Evolutionary conservation across 192 early-diverging fungal genomes (phyloP).

Genomic region (Spinellus fusiger): DNA sequence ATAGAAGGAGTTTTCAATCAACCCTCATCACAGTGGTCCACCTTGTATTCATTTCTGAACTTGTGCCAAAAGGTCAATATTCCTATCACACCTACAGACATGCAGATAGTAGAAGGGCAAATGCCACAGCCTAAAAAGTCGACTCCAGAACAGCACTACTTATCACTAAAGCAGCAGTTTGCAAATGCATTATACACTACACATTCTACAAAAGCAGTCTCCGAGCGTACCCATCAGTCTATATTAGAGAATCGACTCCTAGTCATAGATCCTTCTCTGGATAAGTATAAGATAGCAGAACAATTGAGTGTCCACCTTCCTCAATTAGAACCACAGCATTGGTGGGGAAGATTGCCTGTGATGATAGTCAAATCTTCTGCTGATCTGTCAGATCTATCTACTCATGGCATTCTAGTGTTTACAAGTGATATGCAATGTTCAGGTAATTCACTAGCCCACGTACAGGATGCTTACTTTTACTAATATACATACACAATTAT

Average conservation of each 20-base stretch:
- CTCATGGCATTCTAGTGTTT: background rate
- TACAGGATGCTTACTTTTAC: too few species aligned
- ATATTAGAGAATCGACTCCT: constrained; percentile 11
- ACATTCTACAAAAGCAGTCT: background rate
- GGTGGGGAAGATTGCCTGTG: constrained; percentile 25
- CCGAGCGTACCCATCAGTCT: background rate
- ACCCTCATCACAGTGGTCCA: constrained; percentile 10
- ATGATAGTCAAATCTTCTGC: constrained; percentile 1
- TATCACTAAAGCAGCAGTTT: constrained; percentile 15
- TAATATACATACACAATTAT: too few species aligned
- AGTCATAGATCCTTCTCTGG: constrained; percentile 8
- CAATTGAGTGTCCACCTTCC: constrained; percentile 7
- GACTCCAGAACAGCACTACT: background rate
- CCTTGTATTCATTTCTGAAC: constrained; percentile 7
- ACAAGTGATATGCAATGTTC: background rate
- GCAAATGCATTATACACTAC: constrained; percentile 12
- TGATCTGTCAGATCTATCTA: background rate
- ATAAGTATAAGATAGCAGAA: constrained; percentile 4
- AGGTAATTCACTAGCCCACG: too few species aligned
- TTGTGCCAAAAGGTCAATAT: constrained; percentile 18
- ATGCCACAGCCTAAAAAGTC: background rate
- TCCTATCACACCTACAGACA: constrained; percentile 1
- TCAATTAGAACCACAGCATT: constrained; percentile 10
- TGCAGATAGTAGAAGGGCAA: constrained; percentile 2
- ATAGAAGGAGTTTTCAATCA: background rate